These are phyloP conservation scores for Punica granatum DNA, from an alignment of 345 rosid genomes.

Conservation along the genomic window DNA sequence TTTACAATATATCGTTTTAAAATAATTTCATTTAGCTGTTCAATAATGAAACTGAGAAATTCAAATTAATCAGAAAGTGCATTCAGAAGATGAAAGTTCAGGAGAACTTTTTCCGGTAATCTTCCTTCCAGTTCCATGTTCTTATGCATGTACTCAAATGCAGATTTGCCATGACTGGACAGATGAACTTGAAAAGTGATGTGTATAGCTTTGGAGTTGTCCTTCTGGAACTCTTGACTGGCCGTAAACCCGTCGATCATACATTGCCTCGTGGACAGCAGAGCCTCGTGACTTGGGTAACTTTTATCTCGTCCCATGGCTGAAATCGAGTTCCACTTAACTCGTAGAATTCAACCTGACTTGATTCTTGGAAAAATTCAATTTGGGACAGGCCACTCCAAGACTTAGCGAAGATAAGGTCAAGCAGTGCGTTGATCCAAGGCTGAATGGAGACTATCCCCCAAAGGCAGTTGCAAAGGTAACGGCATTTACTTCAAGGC, in stretches of 20 bases:
- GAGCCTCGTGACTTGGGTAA: slow-evolving; percentile 36
- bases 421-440: slow-evolving; percentile 32
- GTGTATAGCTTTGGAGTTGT: slow-evolving; percentile 12
- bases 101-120: not conserved
- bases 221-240: slow-evolving; percentile 12
- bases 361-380: not conserved
- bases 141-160: not conserved
- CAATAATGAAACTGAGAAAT: not conserved
- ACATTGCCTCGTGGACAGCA: slow-evolving; percentile 35
- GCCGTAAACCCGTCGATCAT: slow-evolving; percentile 23
- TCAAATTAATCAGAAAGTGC: not conserved
- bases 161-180: slow-evolving; percentile 37
- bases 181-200: slow-evolving; percentile 11
- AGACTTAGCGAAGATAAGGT: slow-evolving; percentile 30
- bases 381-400: slow-evolving; percentile 11
- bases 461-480: slow-evolving; percentile 14
- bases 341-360: not conserved
- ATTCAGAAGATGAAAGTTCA: not conserved
- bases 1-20: not conserved
- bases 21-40: too few relatives aligned
- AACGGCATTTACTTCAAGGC: not conserved
- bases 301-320: not conserved
- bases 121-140: not conserved
- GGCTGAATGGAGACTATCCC: slow-evolving; percentile 22
- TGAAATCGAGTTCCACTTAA: not conserved